These are phyloP conservation scores for Cymbopogon citratus DNA, from an alignment of 176 grass and related monocot genomes.

Conservation along the genomic window DNA sequence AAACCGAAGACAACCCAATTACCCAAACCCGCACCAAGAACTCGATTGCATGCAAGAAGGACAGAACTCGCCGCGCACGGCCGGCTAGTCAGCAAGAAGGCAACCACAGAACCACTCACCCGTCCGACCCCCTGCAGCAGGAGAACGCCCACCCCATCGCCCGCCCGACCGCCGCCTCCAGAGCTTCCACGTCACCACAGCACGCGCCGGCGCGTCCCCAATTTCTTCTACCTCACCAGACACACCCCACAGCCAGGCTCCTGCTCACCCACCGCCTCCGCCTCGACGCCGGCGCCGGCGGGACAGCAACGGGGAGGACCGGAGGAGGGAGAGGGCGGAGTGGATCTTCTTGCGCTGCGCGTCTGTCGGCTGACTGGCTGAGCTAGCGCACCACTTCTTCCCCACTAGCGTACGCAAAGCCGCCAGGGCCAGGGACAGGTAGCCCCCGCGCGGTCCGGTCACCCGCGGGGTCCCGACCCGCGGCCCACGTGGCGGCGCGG, in stretches of 20 bases:
- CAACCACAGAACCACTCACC: conserved; percentile 22
- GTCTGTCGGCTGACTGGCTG: conserved; percentile 9
- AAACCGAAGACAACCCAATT: neutral
- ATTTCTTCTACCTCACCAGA: neutral
- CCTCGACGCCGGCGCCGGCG: neutral
- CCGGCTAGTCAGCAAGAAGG: neutral
- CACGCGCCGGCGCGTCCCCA: neutral
- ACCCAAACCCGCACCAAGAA: neutral
- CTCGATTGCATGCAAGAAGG: neutral
- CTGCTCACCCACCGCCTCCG: neutral
- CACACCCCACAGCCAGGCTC: neutral
- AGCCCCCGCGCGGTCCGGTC: conserved; percentile 32
- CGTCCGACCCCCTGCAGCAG: conserved; percentile 36
- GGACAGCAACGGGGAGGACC: neutral
- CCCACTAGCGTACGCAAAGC: conserved; percentile 38
- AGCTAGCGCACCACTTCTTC: neutral
- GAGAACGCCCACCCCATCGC: conserved; percentile 31
- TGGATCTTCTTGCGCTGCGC: neutral
- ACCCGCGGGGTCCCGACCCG: neutral
- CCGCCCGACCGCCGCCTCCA: neutral
- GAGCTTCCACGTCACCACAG: neutral
- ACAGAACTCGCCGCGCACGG: neutral
- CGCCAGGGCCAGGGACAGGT: neutral
- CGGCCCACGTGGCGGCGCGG: neutral
- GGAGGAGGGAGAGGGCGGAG: neutral